Evolutionary conservation across 371 early-diverging fungal genomes (phyloP), one percentile per base, ranked within the genome.

Genomic region (Enteropsectra breve): DNA sequence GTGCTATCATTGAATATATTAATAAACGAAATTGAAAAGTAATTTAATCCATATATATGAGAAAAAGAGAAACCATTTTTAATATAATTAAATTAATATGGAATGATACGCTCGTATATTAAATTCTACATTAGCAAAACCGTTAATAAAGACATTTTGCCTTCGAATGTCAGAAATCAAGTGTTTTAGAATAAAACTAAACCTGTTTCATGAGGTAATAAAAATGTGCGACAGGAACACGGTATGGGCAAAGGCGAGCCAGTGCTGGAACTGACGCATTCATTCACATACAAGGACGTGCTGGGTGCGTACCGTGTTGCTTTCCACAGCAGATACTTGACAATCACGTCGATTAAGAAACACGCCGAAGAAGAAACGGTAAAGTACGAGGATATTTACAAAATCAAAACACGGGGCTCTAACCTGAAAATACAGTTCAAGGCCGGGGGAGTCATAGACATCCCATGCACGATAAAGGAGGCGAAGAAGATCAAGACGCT

Each of bases 311-410:
- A 63, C 11, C 5, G 5, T 6, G 29, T 63, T 5, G 8, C 61
- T 6, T 63, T 63, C 38, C 26, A 64, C n/a, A 55, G 13, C 6
- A 30, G 59, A 18, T 13, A 52, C 11, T 6, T 63, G n/a, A 11
- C 8, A 18, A 63, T 63, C n/a, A n/a, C n/a, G n/a, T n/a, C n/a
- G n/a, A n/a, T n/a, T n/a, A n/a, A 6, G 37, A 15, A 36, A 56
- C 29, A 29, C 11, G 23, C 11, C 8, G 52, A 50, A 6, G 11
- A 26, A 21, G 34, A 26, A 11, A 34, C 38, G 8, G 15, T 63
- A 5, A 4, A 33, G 45, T 63, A 63, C 38, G 21, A n/a, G 6
- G 45, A 63, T 13, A 18, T 63, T 6, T n/a, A 63, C 60, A 63
- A 63, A 26, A 63, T 63, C 6, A 5, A 11, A n/a, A 11, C 55